Base-by-base conservation (phyloP, 2,329 filamentous ascomycete species). In the Ophiognomonia clavigignenti-juglandacearum region DNA sequence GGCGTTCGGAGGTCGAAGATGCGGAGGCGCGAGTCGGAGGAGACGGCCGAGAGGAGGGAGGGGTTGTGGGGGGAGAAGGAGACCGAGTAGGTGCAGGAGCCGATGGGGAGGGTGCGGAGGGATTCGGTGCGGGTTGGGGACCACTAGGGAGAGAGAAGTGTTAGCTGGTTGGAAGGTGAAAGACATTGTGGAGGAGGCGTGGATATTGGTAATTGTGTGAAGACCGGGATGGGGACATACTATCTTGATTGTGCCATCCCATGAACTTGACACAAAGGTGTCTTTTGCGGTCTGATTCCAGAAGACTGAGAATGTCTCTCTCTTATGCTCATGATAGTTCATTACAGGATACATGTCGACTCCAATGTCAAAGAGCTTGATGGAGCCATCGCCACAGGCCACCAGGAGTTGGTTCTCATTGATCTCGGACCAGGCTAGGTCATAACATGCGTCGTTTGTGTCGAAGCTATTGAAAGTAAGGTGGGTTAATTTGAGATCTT, bases 191-290 rank as follows among this genome's bases (percentile, higher is more conserved):
- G 24, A 10, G 1, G 13, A 18, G 20, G 2, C 6, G 6, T n/a
- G n/a, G n/a, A n/a, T n/a, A n/a, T n/a, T 11, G 7, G 1, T 11
- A 9, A 27, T 10, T 19, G 38, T 6, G 29, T 13, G n/a, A 37
- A 9, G 37, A 34, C 22, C 39, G 49, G 39, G n/a, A 18, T 31
- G 35, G 5, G 38, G 10, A 53, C 75, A 50, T 62, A 83, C 82
- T 59, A 98, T 83, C 70, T 96, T 96, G 58, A 97, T 82, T 2
- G 88, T 95, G 41, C 93, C 93, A 61, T 98, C 93, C 93, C 93
- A 98, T 6, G 89, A 95, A 55, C 85, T 90, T 1, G 88, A 95
- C 24, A 90, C 78, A 62, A 98, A 97, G 0, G 82, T 88, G 59
- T 93, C 87, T 64, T 98, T 98, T 24, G 86, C 81, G 5, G 95